Evolutionary conservation across 2,329 filamentous ascomycete genomes (phyloP).

Genomic region (Shiraia bambusicola): DNA sequence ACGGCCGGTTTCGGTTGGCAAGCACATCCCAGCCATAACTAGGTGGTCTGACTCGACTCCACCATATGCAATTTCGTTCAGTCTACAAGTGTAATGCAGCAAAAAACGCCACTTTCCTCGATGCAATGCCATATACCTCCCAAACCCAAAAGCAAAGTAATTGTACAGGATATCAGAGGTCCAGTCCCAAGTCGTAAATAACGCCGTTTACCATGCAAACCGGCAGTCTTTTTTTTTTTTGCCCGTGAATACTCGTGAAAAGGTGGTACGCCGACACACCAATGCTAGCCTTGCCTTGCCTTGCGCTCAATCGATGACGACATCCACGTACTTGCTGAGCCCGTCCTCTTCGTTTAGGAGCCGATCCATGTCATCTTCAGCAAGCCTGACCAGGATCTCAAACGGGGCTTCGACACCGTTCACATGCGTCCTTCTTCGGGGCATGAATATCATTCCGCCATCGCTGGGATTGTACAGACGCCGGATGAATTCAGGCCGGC

Average conservation of each 20-base stretch:
- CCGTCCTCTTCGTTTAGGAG: slow-evolving; percentile 33
- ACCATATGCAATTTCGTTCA: background rate
- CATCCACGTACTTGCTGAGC: slow-evolving; percentile 31
- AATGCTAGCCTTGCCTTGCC: slow-evolving; percentile 8
- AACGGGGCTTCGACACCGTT: slow-evolving; percentile 35
- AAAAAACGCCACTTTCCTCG: background rate
- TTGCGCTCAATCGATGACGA: slow-evolving; percentile 26
- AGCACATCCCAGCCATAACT: no score
- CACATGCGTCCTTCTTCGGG: slow-evolving; percentile 24
- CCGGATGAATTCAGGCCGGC: slow-evolving; percentile 38
- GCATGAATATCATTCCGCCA: slow-evolving; percentile 41
- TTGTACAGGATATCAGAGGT: slow-evolving; percentile 43
- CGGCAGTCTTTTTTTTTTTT: no score
- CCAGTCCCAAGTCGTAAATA: slow-evolving; percentile 22
- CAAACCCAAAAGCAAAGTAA: slow-evolving; percentile 20
- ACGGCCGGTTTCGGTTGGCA: no score
- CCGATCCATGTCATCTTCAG: slow-evolving; percentile 36
- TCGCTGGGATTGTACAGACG: slow-evolving; percentile 32
- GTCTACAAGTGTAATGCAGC: background rate
- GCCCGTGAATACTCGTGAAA: slow-evolving; percentile 8
- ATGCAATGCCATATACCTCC: slow-evolving; percentile 7
- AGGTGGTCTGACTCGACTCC: no score
- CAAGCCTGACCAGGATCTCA: slow-evolving; percentile 38
- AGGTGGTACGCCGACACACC: slow-evolving; percentile 15
- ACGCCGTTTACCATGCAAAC: no score